Base-by-base conservation (phyloP, 2,329 filamentous ascomycete genomes). In the Nigrospora osmanthi region DNA sequence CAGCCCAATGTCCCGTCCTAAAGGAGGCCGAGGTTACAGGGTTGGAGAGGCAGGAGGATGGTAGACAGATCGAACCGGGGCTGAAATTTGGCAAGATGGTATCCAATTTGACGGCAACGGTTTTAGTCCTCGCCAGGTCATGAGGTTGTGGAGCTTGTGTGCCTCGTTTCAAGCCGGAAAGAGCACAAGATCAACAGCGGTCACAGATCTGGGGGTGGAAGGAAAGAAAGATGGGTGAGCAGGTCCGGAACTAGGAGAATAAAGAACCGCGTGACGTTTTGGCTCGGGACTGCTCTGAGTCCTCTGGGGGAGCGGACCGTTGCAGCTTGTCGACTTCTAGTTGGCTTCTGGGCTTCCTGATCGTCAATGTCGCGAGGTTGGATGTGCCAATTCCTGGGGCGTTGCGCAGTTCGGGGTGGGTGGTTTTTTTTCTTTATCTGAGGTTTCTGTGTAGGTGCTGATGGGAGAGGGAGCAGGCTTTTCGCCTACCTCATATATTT, bases 1-100 rank as follows among this genome's bases (percentile, higher is more conserved):
- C 75, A 70, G 59, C 60, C 64, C 65, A 67, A 69, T 72, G 66
- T 73, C 70, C 70, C 67, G 66, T 69, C 68, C 61, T 61, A 66
- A 65, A 64, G 66, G 48, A 60, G 64, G 62, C 64, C 65, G 65
- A 68, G 61, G 65, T 56, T 64, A 63, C 64, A 67, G 66, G 70
- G 67, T 70, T 59, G 52, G 62, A 52, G 62, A 56, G 57, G 54
- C 58, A 51, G 63, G 56, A 49, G 48, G 53, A 54, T 53, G 49
- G 49, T 51, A 47, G 50, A 52, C 43, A 59, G 56, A 54, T 54
- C 50, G 53, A 55, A 52, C 55, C 54, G 47, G 57, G 54, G 55
- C 50, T 52, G 53, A 50, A 52, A 55, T 54, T 52, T 56, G 51
- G 53, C 56, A 57, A 55, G 55, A 56, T 52, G 54, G 57, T 60